A percentile compares a stretch with the other conserved stretches of the same genome.
phyloP scores from a whole-genome alignment of 2,329 filamentous ascomycete species.

The Xylaria sp. region DNA sequence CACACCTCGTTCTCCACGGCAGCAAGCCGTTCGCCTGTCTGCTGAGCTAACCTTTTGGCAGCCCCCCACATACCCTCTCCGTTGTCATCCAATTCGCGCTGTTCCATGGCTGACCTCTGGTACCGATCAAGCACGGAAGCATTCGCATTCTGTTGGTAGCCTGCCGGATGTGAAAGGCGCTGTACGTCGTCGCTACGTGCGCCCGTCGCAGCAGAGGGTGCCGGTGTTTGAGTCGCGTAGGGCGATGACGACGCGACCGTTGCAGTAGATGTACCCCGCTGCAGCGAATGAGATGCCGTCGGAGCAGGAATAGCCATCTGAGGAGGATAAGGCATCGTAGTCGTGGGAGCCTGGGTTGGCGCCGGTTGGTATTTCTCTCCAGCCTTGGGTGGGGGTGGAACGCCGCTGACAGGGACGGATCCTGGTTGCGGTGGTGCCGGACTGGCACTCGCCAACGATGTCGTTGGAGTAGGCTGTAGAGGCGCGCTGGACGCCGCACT shows the following conservation, averaged over 20 bases:
- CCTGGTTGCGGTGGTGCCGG: conserved; percentile 69
- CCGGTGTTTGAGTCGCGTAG: conserved; percentile 44
- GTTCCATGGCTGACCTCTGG: conserved; percentile 57
- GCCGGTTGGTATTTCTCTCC: conserved; percentile 58
- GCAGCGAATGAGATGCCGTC: conserved; percentile 53
- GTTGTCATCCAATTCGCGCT: conserved; percentile 48
- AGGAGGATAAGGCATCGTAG: conserved; percentile 54
- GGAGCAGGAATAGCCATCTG: conserved; percentile 66
- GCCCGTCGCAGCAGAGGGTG: conserved; percentile 40
- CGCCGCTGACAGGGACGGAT: conserved; percentile 57
- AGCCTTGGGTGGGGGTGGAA: conserved; percentile 64
- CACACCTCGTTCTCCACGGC: conserved; percentile 71
- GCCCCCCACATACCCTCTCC: conserved; percentile 62
- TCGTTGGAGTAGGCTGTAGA: conserved; percentile 58
- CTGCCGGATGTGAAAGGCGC: conserved; percentile 59
- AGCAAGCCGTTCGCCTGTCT: conserved; percentile 67
- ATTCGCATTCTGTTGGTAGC: conserved; percentile 67
- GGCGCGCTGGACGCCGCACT: conserved; percentile 49
- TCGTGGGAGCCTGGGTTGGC: conserved; percentile 48
- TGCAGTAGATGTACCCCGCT: conserved; percentile 59
- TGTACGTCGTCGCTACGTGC: conserved; percentile 34
- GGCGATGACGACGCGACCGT: conserved; percentile 48
- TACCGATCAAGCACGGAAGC: conserved; percentile 63
- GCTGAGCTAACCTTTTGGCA: conserved; percentile 68
- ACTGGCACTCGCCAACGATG: conserved; percentile 46